Evolutionary conservation across 75 land plant species (phyloP), one percentile per base, ranked within the genome.

Genomic region (Azolla pinnata): DNA sequence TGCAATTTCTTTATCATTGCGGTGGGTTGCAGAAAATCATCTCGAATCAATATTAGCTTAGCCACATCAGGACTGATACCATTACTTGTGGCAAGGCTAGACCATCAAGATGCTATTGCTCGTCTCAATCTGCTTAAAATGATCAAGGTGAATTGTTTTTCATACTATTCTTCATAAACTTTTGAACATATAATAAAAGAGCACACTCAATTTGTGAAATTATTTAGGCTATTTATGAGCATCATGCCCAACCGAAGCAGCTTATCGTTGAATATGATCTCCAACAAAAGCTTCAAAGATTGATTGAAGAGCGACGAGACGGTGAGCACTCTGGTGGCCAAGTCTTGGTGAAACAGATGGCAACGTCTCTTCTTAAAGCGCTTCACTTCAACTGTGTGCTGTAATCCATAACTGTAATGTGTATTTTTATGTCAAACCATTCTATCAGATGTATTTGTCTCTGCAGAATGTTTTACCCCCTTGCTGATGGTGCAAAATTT

Each of bases 41-140:
- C 83, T 20, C 79, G 91, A 42, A 73, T 95, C 50, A 95, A 95
- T 60, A 83, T 87, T 18, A 78, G 92, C 30, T 66, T 95, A 65
- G 99, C 96, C 59, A 79, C 79, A 14, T 86, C 81, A 68, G 99
- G 99, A 31, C 77, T 95, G 63, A 83, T 91, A n/a, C 90, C 97
- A 16, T 72, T 95, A 59, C 83, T 95, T 10, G 83, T 95, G 52
- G 87, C 79, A 54, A 79, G 90, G 51, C 81, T 95, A 34, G 97
- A 95, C 46, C 97, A 95, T 67, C 96, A 90, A 62, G 99, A 95
- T 75, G 99, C 99, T n/a, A 95, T 95, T 72, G 99, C 83, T 56
- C 83, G 99, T 19, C 78, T 95, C 30, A 86, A 76, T 67, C 72
- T 95, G 26, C 88, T 95, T 17, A 95, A 90, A 69, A 53, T 95